These are phyloP conservation scores for Chenopodium formosanum DNA, from an alignment of 148 eudicot genomes.

Conservation along the genomic window DNA sequence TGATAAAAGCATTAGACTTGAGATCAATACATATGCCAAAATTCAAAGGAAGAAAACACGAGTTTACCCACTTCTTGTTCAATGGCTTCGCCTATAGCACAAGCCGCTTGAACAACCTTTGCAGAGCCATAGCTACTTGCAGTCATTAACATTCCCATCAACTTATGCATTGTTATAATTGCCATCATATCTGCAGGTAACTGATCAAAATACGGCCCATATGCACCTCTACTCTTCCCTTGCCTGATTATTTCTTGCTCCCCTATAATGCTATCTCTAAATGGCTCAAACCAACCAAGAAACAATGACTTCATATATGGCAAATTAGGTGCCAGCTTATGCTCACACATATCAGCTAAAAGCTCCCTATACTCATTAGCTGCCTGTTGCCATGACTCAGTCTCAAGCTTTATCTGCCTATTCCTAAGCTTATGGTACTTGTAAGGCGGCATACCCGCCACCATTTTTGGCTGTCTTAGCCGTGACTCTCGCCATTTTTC, in stretches of 20 bases:
- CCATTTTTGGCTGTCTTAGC: constrained; percentile 12
- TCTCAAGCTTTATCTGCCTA: constrained; percentile 84
- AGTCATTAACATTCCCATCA: constrained; percentile 75
- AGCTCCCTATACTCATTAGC: constrained; percentile 81
- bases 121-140: constrained; percentile 71
- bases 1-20: background rate
- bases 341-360: constrained; percentile 80
- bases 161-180: constrained; percentile 90
- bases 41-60: constrained; percentile 4
- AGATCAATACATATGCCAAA: background rate
- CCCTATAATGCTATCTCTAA: constrained; percentile 58
- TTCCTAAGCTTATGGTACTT: constrained; percentile 56
- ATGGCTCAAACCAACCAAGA: constrained; percentile 95
- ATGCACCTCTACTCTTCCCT: constrained; percentile 56
- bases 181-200: constrained; percentile 94
- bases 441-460: constrained; percentile 39
- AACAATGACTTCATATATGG: constrained; percentile 88
- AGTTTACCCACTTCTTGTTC: constrained; percentile 81
- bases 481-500: constrained; percentile 7
- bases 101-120: constrained; percentile 82
- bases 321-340: constrained; percentile 88
- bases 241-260: constrained; percentile 64
- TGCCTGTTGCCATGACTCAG: constrained; percentile 90
- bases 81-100: constrained; percentile 77
- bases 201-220: constrained; percentile 63